Percentiles rank a stretch among this genome's conserved stretches.
phyloP scores from a whole-genome alignment of 2,329 filamentous ascomycete genomes.

The Colletotrichum orchidophilum region DNA sequence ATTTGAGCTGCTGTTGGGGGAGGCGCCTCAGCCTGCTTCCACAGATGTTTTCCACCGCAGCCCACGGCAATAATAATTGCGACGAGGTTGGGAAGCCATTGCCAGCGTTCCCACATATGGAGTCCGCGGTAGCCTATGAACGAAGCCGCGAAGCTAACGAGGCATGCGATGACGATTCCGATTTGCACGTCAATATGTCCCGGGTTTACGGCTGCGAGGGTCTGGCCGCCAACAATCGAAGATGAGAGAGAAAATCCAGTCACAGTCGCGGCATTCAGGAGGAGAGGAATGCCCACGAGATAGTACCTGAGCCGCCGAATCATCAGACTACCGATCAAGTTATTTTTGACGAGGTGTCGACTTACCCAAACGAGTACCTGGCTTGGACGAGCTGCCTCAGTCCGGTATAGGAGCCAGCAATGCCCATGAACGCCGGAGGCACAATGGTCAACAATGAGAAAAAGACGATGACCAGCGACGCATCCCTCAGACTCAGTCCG shows the following conservation, averaged over 20 bases:
- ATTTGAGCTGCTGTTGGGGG: constrained; percentile 49
- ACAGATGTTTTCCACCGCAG: constrained; percentile 60
- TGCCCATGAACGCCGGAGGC: constrained; percentile 64
- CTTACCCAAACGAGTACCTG: constrained; percentile 67
- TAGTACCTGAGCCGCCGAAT: constrained; percentile 49
- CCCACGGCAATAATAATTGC: constrained; percentile 62
- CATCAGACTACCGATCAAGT: not conserved
- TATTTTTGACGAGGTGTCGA: not conserved
- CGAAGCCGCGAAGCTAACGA: constrained; percentile 62
- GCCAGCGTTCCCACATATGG: constrained; percentile 64
- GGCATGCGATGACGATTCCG: constrained; percentile 65
- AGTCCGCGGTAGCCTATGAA: constrained; percentile 64
- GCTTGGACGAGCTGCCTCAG: constrained; percentile 69
- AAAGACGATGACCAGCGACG: constrained; percentile 67
- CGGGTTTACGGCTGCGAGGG: constrained; percentile 57
- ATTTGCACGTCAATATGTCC: constrained; percentile 58
- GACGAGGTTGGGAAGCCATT: constrained; percentile 65
- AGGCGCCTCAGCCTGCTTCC: constrained; percentile 52
- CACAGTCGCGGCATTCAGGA: constrained; percentile 66
- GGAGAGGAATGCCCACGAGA: constrained; percentile 59
- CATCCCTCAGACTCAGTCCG: constrained; percentile 63
- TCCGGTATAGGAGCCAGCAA: constrained; percentile 64
- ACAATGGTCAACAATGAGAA: constrained; percentile 63
- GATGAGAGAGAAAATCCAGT: constrained; percentile 67
- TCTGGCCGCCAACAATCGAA: constrained; percentile 65